Base-by-base conservation (phyloP, 2,329 filamentous ascomycete species). In the Talaromyces sp. region DNA sequence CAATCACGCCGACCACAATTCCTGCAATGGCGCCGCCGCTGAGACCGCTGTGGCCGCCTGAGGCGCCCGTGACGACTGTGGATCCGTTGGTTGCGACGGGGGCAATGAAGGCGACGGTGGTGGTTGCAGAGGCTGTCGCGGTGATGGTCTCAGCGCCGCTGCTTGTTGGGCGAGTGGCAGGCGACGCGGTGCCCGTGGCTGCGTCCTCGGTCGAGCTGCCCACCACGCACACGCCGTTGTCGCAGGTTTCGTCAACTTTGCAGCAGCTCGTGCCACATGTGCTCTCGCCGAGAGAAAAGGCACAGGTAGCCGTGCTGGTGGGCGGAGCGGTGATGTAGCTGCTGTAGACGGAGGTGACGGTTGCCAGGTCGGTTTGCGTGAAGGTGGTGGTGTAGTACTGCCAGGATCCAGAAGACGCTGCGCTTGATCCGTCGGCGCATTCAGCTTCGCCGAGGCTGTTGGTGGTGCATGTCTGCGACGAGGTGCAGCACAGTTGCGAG, bases 351-450 rank as follows among this genome's bases (percentile, higher is more conserved):
- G 79, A 80, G 6, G 84, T 86, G 62, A 78, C 74, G 2, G 84
- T 85, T 51, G 81, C 71, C 7, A 80, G 73, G 58, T 81, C 81
- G 13, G 83, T 86, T 69, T 85, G 79, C n/a, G 73, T 75, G 67
- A 76, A 86, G 6, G 82, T 85, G 2, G 82, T 83, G 19, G 85
- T 88, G 68, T 77, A 84, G 72, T 81, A 82, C 64, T 81, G 70
- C 83, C 84, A 87, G 64, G 75, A 71, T n/a, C 67, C 73, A 53
- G 59, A 62, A 6, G 57, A 54, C 4, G 13, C 27, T 10, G 64
- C 60, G 27, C 57, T 13, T 8, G 60, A 60, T 60, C 67, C 55
- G 58, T 66, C 66, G 33, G 70, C 68, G 67, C 83, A 85, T 64
- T 78, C 74, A 44, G 82, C 83, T 70, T 84, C 73, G 62, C 77